Conservation (phyloP, 2,329 filamentous ascomycete species). For the Stachybotrys echinatus region DNA sequence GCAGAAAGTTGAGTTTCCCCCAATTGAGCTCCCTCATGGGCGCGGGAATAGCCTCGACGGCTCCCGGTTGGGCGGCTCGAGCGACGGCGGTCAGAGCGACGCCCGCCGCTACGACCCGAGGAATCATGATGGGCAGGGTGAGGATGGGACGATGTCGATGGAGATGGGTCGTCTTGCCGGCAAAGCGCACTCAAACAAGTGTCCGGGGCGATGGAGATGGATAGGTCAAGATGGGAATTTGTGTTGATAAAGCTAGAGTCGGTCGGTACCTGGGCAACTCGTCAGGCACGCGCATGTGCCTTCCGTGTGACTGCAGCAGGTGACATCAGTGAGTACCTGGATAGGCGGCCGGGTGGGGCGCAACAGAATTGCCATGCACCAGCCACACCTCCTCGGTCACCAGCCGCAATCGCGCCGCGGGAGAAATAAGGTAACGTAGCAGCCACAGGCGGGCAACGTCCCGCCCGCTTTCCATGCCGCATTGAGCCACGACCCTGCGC, state of each 20-base stretch:
- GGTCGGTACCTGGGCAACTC: no score
- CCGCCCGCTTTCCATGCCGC: background rate
- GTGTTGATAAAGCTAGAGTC: background rate
- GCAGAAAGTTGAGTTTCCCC: constrained; percentile 96
- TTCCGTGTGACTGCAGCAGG: background rate
- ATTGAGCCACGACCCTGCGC: background rate
- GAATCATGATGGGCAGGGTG: constrained; percentile 14
- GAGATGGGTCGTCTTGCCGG: no score
- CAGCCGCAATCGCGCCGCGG: background rate
- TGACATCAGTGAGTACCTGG: background rate
- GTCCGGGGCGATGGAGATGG: background rate
- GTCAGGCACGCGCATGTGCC: background rate
- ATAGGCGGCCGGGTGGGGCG: background rate
- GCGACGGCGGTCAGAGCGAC: constrained; percentile 29
- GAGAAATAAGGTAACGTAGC: background rate
- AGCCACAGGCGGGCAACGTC: background rate
- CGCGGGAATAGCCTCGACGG: constrained; percentile 70
- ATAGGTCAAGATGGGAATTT: background rate
- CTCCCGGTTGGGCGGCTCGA: constrained; percentile 66
- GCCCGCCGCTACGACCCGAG: constrained; percentile 15
- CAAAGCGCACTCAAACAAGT: no score
- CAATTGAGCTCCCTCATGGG: constrained; percentile 81
- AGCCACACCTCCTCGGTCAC: background rate
- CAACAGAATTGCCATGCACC: background rate
- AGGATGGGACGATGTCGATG: constrained; percentile 3